Percentiles rank a stretch among this genome's conserved stretches.
phyloP scores from a whole-genome alignment of 306 rosid genomes.

The Corylus americana region DNA sequence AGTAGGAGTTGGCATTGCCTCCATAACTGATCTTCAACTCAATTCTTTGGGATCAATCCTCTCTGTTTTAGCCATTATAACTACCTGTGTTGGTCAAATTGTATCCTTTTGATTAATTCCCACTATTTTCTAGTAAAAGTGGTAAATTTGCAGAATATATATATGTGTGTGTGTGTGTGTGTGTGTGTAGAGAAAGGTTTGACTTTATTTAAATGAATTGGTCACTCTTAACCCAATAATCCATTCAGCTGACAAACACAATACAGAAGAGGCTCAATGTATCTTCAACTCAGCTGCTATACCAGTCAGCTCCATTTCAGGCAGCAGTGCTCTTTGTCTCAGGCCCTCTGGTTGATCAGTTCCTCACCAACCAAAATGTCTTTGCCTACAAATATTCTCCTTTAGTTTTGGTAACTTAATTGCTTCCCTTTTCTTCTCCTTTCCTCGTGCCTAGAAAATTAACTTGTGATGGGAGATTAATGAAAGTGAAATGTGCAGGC shows the following conservation, averaged over 20 bases:
- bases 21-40: slow-evolving; percentile 97
- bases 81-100: slow-evolving; percentile 95
- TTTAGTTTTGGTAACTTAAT: slow-evolving; percentile 60
- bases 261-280: slow-evolving; percentile 94
- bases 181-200: not conserved
- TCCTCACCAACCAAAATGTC: slow-evolving; percentile 78
- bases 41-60: slow-evolving; percentile 74
- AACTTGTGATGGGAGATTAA: not conserved
- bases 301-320: slow-evolving; percentile 96
- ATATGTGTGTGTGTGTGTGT: not conserved
- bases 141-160: not conserved
- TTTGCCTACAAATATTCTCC: slow-evolving; percentile 81
- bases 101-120: slow-evolving; percentile 55
- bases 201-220: not conserved
- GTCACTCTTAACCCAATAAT: slow-evolving; percentile 49
- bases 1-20: slow-evolving; percentile 94
- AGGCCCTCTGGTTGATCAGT: slow-evolving; percentile 87
- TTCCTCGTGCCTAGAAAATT: not conserved
- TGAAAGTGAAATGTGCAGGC: slow-evolving; percentile 39
- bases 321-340: slow-evolving; percentile 93
- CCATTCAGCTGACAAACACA: slow-evolving; percentile 87
- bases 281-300: slow-evolving; percentile 88
- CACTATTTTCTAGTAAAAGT: slow-evolving; percentile 12
- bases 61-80: slow-evolving; percentile 85
- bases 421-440: not conserved